Evolutionary conservation across 1,284 basidiomycete species (phyloP), one percentile per base, ranked within the genome.

Genomic region (Ceratobasidium theobromae): DNA sequence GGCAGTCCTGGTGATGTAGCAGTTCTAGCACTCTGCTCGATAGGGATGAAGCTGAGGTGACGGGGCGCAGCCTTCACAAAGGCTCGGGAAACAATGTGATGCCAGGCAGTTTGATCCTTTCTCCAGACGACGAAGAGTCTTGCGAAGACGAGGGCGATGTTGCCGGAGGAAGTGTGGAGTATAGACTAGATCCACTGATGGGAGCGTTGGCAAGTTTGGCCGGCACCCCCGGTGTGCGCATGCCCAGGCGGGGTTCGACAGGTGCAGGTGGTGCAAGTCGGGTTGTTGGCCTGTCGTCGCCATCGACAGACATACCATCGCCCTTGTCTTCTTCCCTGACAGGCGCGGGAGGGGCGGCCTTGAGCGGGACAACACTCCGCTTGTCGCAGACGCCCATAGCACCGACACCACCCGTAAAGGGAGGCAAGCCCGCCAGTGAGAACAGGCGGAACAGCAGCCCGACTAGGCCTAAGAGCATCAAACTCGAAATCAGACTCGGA

Each of bases 331-430:
- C 67, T 16, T 49, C 53, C 48, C 43, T 43, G 25, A 54, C 53
- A 14, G 65, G 14, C 18, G 52, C 57, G 21, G 58, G 64, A 23
- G 67, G 62, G 25, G 67, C 69, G 21, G 57, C 27, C 53, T 66
- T 53, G 68, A 69, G 66, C 45, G 66, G 66, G n/a, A 67, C 45
- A 16, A 52, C 48, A 32, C 55, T 54, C 27, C 49, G 25, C 54
- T 52, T 58, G 23, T 52, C 55, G 28, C 55, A 46, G 46, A 60
- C 21, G 21, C n/a, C n/a, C n/a, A n/a, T n/a, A n/a, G n/a, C n/a
- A n/a, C n/a, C n/a, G n/a, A n/a, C n/a, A n/a, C n/a, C n/a, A n/a
- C n/a, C n/a, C n/a, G n/a, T n/a, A n/a, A n/a, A n/a, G n/a, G n/a
- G n/a, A n/a, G n/a, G n/a, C 65, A 55, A 32, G 45, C 45, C 18